These are phyloP conservation scores for Pyrus hybrid DNA, from an alignment of 331 rosid species.

Conservation along the genomic window DNA sequence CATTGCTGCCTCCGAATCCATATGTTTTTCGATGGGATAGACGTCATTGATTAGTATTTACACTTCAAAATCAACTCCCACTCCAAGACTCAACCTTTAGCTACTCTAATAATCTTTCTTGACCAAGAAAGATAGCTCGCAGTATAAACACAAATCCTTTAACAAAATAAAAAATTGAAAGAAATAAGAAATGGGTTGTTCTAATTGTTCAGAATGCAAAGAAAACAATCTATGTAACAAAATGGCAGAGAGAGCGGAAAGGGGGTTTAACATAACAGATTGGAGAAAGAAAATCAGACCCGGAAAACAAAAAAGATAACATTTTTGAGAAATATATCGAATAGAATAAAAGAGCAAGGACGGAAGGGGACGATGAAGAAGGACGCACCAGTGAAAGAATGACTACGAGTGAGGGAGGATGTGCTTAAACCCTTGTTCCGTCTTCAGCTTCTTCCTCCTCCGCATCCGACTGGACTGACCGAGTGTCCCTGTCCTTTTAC, in stretches of 20 bases:
- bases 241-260: not conserved
- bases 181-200: not conserved
- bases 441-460: not conserved
- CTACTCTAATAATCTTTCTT: not conserved
- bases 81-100: not conserved
- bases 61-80: not conserved
- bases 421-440: not conserved
- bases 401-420: not conserved
- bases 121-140: not conserved
- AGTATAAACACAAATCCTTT: not conserved
- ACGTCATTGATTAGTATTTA: conserved; percentile 29
- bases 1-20: conserved; percentile 92
- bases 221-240: not conserved
- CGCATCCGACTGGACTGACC: not conserved
- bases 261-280: not conserved
- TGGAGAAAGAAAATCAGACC: not conserved
- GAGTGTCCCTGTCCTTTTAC: not conserved
- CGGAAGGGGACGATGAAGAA: not conserved
- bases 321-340: not conserved
- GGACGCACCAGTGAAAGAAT: not conserved
- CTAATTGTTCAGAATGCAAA: not conserved
- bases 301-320: not conserved
- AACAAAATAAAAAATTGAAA: conserved; percentile 4
- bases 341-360: not conserved
- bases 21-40: conserved; percentile 52